A percentile compares a stretch with the other conserved stretches of the same genome.
Conservation (phyloP, 495 filamentous ascomycete genomes). For the Tuber calosporum region DNA sequence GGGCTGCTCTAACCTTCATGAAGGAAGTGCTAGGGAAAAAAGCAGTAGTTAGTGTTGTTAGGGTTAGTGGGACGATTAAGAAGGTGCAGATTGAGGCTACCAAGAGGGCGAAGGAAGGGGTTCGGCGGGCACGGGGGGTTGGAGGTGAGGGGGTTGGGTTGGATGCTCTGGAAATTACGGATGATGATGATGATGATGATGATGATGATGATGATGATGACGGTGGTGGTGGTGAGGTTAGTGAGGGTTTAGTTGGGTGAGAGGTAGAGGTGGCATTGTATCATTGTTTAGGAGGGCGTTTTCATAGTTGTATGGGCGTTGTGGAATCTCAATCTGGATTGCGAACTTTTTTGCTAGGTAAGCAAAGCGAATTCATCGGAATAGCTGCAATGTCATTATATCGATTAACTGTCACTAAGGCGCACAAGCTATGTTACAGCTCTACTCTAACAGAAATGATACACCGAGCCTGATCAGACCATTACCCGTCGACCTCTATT, state of each 20-base stretch:
- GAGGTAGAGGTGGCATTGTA: not conserved
- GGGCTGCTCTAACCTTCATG: slow-evolving; percentile 81
- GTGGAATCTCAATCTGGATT: not conserved
- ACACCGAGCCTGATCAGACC: not conserved
- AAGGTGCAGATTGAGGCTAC: slow-evolving; percentile 88
- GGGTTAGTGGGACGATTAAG: slow-evolving; percentile 86
- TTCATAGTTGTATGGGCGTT: not conserved
- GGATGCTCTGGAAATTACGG: slow-evolving; percentile 45
- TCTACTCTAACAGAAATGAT: not conserved
- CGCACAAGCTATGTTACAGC: slow-evolving; percentile 2
- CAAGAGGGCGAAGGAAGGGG: slow-evolving; percentile 61
- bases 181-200: slow-evolving; percentile 50
- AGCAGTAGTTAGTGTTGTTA: slow-evolving; percentile 77
- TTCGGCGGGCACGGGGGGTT: slow-evolving; percentile 53
- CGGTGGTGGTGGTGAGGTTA: not conserved
- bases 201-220: slow-evolving; percentile 28
- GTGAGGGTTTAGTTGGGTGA: not conserved
- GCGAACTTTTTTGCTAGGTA: not conserved
- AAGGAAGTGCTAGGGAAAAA: slow-evolving; percentile 54
- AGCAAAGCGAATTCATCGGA: not conserved
- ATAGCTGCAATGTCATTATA: not conserved
- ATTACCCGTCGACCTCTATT: slow-evolving; percentile 30
- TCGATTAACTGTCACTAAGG: not conserved
- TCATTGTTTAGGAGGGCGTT: not conserved
- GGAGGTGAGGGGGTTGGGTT: slow-evolving; percentile 43